Evolutionary conservation across 495 filamentous ascomycete genomes (phyloP).

Genomic region (Talaromyces wortmannii): DNA sequence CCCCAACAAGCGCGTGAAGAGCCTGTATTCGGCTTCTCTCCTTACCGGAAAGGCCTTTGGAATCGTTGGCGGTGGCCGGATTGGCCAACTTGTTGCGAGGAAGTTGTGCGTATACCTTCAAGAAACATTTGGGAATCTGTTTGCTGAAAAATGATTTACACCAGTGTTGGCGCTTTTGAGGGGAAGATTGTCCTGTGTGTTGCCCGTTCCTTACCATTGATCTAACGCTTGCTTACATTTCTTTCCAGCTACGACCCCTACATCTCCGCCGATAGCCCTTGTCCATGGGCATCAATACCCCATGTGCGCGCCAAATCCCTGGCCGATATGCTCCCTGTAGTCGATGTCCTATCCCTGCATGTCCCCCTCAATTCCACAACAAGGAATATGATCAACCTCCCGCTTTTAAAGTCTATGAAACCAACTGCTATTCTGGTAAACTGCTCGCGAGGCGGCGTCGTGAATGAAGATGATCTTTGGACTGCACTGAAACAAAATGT

Average conservation of each 20-base stretch:
- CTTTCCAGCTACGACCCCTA: neutral
- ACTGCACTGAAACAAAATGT: conserved; percentile 34
- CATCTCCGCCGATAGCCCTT: neutral
- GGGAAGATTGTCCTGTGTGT: neutral
- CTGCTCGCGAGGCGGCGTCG: conserved; percentile 49
- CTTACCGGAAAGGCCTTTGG: neutral
- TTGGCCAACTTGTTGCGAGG: neutral
- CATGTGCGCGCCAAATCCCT: neutral
- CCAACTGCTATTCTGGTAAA: conserved; percentile 45
- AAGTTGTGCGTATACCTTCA: neutral
- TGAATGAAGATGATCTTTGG: conserved; percentile 45
- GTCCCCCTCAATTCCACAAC: neutral
- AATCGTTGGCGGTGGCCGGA: neutral
- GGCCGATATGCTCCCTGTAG: neutral
- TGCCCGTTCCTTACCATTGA: neutral
- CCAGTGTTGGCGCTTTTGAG: neutral
- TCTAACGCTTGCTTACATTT: neutral
- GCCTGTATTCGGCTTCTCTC: neutral
- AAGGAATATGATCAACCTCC: neutral
- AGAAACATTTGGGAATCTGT: neutral
- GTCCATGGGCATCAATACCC: neutral
- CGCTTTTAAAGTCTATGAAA: conserved; percentile 26
- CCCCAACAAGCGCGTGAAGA: neutral
- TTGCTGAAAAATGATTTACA: neutral
- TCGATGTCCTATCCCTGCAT: neutral